phyloP scores from a whole-genome alignment of 2,329 filamentous ascomycete genomes.

The Colletotrichum costaricense region DNA sequence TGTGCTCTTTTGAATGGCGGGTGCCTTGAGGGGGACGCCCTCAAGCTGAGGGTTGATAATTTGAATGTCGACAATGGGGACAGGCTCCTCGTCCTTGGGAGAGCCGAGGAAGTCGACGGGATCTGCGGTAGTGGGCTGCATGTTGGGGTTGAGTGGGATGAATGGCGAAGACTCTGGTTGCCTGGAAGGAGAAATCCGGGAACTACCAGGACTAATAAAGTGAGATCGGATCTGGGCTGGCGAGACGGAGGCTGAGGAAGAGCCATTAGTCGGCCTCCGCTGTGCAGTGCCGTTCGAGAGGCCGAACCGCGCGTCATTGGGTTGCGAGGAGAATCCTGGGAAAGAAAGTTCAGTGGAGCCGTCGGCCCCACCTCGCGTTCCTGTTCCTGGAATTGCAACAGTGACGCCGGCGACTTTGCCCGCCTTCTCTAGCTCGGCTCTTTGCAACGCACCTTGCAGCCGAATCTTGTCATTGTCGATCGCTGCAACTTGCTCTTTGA shows the following conservation, averaged over 20 bases:
- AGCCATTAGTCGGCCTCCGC: slow-evolving; percentile 33
- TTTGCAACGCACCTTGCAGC: slow-evolving; percentile 33
- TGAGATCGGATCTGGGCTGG: slow-evolving; percentile 33
- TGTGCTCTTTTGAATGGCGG: slow-evolving; percentile 63
- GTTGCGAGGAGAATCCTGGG: slow-evolving; percentile 40
- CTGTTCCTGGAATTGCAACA: slow-evolving; percentile 34
- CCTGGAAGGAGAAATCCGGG: slow-evolving; percentile 47
- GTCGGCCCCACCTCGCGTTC: slow-evolving; percentile 28
- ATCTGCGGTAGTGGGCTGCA: slow-evolving; percentile 49
- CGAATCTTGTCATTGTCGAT: slow-evolving; percentile 50
- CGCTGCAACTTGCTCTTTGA: slow-evolving; percentile 52
- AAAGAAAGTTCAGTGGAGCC: slow-evolving; percentile 33
- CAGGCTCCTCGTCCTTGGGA: slow-evolving; percentile 47
- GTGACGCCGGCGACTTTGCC: slow-evolving; percentile 36
- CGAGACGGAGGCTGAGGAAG: slow-evolving; percentile 37
- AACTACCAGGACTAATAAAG: slow-evolving; percentile 42
- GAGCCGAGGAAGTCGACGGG: slow-evolving; percentile 50
- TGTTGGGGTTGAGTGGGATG: slow-evolving; percentile 56
- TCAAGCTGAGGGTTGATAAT: slow-evolving; percentile 70
- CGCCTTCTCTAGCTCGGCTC: slow-evolving; percentile 34
- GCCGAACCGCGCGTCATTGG: slow-evolving; percentile 37
- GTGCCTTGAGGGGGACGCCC: slow-evolving; percentile 66
- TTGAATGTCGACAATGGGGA: slow-evolving; percentile 66
- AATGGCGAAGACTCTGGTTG: slow-evolving; percentile 51
- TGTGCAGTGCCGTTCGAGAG: slow-evolving; percentile 26